These are phyloP conservation scores for Euphrasia arctica DNA, from an alignment of 305 asterid species.

Conservation along the genomic window DNA sequence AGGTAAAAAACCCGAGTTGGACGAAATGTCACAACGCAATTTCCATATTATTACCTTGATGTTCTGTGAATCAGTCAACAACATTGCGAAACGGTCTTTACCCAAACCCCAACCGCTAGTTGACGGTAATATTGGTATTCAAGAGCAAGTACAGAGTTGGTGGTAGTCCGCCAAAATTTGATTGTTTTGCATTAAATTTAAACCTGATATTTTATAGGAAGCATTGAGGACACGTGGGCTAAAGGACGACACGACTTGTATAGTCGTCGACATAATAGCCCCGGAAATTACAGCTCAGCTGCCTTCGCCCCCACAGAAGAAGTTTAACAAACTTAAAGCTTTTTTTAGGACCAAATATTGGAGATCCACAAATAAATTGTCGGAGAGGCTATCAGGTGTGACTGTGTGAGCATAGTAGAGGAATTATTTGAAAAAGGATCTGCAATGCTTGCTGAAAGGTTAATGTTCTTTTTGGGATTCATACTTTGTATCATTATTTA, in stretches of 20 bases:
- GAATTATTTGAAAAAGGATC: constrained; percentile 94
- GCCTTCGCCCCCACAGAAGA: constrained; percentile 60
- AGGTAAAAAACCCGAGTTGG: background rate
- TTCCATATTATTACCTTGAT: constrained; percentile 53
- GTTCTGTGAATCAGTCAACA: constrained; percentile 91
- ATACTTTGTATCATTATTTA: background rate
- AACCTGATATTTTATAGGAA: constrained; percentile 46
- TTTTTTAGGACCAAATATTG: constrained; percentile 46
- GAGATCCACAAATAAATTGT: constrained; percentile 43
- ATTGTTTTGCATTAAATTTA: constrained; percentile 21
- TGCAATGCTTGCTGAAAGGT: constrained; percentile 96
- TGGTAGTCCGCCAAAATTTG: too few species aligned
- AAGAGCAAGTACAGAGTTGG: constrained; percentile 76
- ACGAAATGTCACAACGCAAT: background rate
- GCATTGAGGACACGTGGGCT: constrained; percentile 78
- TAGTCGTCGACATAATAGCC: constrained; percentile 80
- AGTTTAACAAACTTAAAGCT: constrained; percentile 52
- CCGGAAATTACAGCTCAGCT: constrained; percentile 37
- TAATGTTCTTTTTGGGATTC: constrained; percentile 10
- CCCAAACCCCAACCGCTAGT: constrained; percentile 99
- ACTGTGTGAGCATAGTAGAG: constrained; percentile 58
- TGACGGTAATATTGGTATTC: constrained; percentile 89
- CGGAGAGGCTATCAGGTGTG: constrained; percentile 57
- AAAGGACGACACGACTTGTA: constrained; percentile 90
- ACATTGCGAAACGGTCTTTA: constrained; percentile 77